Base-by-base conservation (phyloP, 2,329 filamentous ascomycete species). In the Paracoccidioides brasiliensis region DNA sequence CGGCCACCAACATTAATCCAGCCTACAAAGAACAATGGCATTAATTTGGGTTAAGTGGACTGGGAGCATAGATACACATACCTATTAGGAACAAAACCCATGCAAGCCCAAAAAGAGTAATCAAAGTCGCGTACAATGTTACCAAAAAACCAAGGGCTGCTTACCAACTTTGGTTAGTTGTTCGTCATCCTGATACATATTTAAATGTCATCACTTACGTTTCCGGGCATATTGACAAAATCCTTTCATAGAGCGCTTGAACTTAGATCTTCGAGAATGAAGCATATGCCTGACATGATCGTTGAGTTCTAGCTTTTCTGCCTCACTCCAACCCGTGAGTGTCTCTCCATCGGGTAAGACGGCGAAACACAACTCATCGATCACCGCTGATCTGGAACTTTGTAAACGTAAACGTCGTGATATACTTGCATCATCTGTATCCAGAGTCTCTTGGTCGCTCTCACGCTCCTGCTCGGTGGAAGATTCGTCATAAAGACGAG, bases 21-120 rank as follows among this genome's bases (percentile, higher is more conserved):
- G 50, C 80, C 77, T 76, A 48, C 38, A 7, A 50, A 51, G 15
- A 32, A 5, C 14, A 57, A 52, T 56, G 14, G 22, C 15, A 12
- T 41, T 42, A 41, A 10, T 15, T 42, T 14, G 12, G 28, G 28
- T 22, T 33, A 22, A 33, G 7, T 33, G 9, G 3, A 42, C 9
- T n/a, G 9, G n/a, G 5, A 8, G 15, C 14, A n/a, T 48, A 48
- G 30, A 10, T 14, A 22, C 33, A 57, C 68, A 55, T 69, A 74
- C 84, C 87, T 66, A 95, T 95, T 55, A 94, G 74, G 71, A 91
- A 93, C n/a, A 94, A 78, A 1, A 95, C 88, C 89, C 88, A 95
- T 0, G 86, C 86, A 10, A 91, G 76, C 64, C 88, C 88, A 63
- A 94, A 95, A 0, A 90, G 75, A 0, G 88, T 93, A 62, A 95